Conservation (phyloP, 1,139 yeast genomes). For the Lodderomyces margitis region DNA sequence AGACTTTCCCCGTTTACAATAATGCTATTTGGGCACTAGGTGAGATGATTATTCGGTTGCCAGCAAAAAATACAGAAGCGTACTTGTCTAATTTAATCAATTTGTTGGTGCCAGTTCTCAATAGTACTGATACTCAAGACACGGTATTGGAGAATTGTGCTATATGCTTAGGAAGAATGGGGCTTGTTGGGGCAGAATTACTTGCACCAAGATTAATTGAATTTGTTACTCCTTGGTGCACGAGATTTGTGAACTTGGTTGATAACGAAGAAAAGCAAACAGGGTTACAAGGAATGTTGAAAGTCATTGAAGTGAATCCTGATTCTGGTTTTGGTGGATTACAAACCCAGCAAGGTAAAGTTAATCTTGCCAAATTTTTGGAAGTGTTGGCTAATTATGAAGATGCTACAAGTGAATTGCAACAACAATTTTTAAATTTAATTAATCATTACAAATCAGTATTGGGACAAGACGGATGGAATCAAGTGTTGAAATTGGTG, state of each 20-base stretch:
- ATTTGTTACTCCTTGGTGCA: conserved; percentile 65
- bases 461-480: conserved; percentile 44
- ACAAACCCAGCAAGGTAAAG: conserved; percentile 44
- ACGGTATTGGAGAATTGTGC: conserved; percentile 86
- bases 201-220: conserved; percentile 54
- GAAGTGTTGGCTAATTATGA: conserved; percentile 63
- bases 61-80: conserved; percentile 52
- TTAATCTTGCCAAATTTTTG: conserved; percentile 54
- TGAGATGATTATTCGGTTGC: conserved; percentile 67
- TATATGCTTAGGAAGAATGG: conserved; percentile 90
- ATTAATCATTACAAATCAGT: conserved; percentile 47
- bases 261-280: conserved; percentile 83
- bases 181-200: conserved; percentile 55
- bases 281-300: conserved; percentile 74
- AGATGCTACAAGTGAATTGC: conserved; percentile 48
- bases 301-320: conserved; percentile 64
- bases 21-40: conserved; percentile 96
- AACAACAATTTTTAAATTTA: conserved; percentile 43
- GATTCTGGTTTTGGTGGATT: conserved; percentile 54
- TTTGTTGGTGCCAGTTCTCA: conserved; percentile 63
- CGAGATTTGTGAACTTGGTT: conserved; percentile 58
- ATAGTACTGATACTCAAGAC: conserved; percentile 53
- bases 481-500: conserved; percentile 30
- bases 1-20: conserved; percentile 66
- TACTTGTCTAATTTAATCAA: conserved; percentile 60